These are phyloP conservation scores for Linnemannia hyalina DNA, from an alignment of 192 early-diverging fungal genomes.

Conservation along the genomic window DNA sequence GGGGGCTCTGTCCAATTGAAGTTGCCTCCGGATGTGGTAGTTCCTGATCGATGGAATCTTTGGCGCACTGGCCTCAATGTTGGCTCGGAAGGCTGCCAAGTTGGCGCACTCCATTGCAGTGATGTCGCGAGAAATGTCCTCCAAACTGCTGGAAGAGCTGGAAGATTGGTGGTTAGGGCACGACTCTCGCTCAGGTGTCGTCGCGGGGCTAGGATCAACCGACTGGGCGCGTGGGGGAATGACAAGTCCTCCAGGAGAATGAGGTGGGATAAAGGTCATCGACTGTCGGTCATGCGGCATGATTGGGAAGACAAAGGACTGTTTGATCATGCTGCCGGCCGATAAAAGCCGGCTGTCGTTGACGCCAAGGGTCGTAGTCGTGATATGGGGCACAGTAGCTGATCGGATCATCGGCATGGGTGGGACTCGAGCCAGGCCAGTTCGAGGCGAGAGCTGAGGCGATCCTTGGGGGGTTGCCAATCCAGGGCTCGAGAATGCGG, in stretches of 20 bases:
- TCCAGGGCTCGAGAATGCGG: conserved; percentile 31
- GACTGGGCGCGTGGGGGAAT: conserved; percentile 20
- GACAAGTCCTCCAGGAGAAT: conserved; percentile 51
- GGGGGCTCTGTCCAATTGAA: not conserved
- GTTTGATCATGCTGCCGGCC: conserved; percentile 34
- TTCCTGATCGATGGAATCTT: conserved; percentile 34
- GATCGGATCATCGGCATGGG: conserved; percentile 39
- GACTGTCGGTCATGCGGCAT: not conserved
- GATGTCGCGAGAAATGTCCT: conserved; percentile 9
- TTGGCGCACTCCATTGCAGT: not conserved
- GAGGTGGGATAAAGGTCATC: conserved; percentile 30
- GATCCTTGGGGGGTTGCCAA: conserved; percentile 43
- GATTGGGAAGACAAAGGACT: conserved; percentile 25
- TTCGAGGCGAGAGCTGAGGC: conserved; percentile 11
- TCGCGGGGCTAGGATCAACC: conserved; percentile 12
- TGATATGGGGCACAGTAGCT: conserved; percentile 39
- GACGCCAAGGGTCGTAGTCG: conserved; percentile 25
- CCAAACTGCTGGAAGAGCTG: not conserved
- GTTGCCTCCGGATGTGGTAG: conserved; percentile 13
- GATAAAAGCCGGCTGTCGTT: conserved; percentile 27
- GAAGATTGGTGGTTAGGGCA: not conserved
- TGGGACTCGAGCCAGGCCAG: not conserved
- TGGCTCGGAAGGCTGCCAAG: conserved; percentile 5
- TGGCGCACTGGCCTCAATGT: conserved; percentile 3
- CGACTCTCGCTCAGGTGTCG: conserved; percentile 28